A percentile compares a stretch with the other conserved stretches of the same genome.
phyloP scores from a whole-genome alignment of 2,329 filamentous ascomycete genomes.

The Tolypocladium sp. region DNA sequence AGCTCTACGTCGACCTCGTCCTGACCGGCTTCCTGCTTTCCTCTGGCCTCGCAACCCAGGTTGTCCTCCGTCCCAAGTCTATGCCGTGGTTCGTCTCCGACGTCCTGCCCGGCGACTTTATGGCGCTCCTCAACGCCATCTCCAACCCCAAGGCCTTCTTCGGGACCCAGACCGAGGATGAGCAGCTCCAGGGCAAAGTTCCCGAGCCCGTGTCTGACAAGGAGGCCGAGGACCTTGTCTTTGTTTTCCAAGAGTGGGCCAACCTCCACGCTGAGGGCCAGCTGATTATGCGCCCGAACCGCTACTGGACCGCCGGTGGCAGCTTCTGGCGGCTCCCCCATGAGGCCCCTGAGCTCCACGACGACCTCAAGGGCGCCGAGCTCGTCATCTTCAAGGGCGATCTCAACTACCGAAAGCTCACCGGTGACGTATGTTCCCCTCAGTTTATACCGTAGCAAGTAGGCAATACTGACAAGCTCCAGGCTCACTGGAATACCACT shows the following conservation, averaged over 20 bases:
- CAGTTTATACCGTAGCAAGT: no score
- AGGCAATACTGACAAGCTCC: not conserved
- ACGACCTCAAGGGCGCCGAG: conserved; percentile 75
- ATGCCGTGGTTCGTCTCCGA: conserved; percentile 99
- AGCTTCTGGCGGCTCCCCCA: conserved; percentile 82
- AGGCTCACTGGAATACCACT: conserved; percentile 65
- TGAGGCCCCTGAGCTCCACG: conserved; percentile 55
- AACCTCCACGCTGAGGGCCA: conserved; percentile 73
- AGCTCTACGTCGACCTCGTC: conserved; percentile 90
- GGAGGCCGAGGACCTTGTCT: conserved; percentile 59
- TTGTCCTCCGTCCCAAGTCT: conserved; percentile 86
- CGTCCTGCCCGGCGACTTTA: conserved; percentile 79
- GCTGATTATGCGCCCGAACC: conserved; percentile 71
- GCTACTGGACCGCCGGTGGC: conserved; percentile 83
- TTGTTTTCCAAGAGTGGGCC: conserved; percentile 78
- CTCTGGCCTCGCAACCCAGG: conserved; percentile 71
- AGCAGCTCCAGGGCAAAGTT: conserved; percentile 43
- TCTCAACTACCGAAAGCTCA: conserved; percentile 90
- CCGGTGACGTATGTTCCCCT: conserved; percentile 60
- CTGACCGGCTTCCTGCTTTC: conserved; percentile 84
- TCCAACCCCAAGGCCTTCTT: conserved; percentile 72
- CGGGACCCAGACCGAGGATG: conserved; percentile 62
- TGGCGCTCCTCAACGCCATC: conserved; percentile 71
- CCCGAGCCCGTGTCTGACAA: conserved; percentile 55
- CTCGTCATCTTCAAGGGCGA: conserved; percentile 96